Percentiles rank a stretch among this genome's conserved stretches.
Conservation (phyloP, 257 asterid genomes). For the Leonotis leonurus region DNA sequence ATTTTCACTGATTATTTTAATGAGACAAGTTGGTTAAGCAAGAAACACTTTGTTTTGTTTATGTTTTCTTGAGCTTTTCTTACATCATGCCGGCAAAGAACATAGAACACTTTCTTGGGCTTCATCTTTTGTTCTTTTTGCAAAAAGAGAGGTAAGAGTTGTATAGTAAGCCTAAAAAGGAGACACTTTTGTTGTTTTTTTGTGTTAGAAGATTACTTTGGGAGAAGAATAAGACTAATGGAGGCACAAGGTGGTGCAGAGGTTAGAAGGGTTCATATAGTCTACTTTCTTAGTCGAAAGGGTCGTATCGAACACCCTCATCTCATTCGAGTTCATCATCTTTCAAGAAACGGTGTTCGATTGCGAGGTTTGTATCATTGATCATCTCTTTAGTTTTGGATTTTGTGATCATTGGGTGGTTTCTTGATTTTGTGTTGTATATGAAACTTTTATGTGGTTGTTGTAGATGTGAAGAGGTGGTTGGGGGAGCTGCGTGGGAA, state of each 20-base stretch:
- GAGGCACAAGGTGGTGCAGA: slow-evolving; percentile 59
- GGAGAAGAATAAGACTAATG: slow-evolving; percentile 52
- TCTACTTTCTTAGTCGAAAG: slow-evolving; percentile 73
- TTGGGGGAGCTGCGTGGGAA: slow-evolving; percentile 74
- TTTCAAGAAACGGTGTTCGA: slow-evolving; percentile 63
- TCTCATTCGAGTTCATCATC: slow-evolving; percentile 73
- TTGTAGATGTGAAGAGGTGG: slow-evolving; percentile 85
- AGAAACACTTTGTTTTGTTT: slow-evolving; percentile 17
- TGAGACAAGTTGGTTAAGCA: slow-evolving; percentile 26
- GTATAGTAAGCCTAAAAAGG: slow-evolving; percentile 34
- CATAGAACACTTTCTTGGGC: slow-evolving; percentile 36
- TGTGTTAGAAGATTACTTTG: neutral
- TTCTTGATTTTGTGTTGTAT: too few relatives aligned
- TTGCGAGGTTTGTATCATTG: slow-evolving; percentile 45
- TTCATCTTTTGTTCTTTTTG: slow-evolving; percentile 17
- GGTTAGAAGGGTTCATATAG: slow-evolving; percentile 68
- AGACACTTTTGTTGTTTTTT: slow-evolving; percentile 19
- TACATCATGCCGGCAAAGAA: slow-evolving; percentile 56
- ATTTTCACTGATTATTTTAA: slow-evolving; percentile 4
- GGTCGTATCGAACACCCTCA: slow-evolving; percentile 82
- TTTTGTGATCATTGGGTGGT: neutral
- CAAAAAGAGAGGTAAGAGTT: neutral
- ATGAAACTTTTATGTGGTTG: neutral
- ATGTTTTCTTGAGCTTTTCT: slow-evolving; percentile 2
- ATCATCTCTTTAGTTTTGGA: neutral